These are phyloP conservation scores for Trichoderma reesei DNA, from an alignment of 495 filamentous ascomycete species.

Conservation along the genomic window DNA sequence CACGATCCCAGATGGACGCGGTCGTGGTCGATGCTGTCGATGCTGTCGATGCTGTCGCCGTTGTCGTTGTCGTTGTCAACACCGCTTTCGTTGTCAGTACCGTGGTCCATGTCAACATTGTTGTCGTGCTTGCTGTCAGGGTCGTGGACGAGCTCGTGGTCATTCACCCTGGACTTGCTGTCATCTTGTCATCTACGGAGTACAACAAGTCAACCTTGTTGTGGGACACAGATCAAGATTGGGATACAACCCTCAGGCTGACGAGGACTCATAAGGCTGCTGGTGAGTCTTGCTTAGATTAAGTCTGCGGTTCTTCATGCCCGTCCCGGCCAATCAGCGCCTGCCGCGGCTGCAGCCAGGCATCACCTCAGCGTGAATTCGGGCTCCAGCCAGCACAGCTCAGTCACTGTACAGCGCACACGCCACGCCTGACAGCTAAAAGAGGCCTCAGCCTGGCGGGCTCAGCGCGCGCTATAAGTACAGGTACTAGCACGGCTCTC, in stretches of 20 bases:
- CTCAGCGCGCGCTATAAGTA: neutral
- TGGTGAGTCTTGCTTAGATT: neutral
- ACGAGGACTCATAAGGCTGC: conserved; percentile 4
- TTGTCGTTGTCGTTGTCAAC: too few species aligned
- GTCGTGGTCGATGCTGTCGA: neutral
- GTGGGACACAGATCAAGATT: conserved; percentile 9
- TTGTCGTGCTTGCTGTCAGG: too few species aligned
- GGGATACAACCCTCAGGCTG: conserved; percentile 1
- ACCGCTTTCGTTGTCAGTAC: too few species aligned
- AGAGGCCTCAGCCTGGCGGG: neutral
- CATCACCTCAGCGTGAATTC: neutral
- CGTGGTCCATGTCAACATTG: too few species aligned
- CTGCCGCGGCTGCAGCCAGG: neutral
- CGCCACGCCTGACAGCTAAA: neutral
- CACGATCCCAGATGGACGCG: neutral
- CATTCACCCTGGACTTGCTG: too few species aligned
- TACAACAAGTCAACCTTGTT: too few species aligned
- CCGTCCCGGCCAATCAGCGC: neutral
- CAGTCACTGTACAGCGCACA: conserved; percentile 8
- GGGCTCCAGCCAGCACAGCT: neutral
- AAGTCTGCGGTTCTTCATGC: neutral
- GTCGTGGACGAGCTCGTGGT: neutral
- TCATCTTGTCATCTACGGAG: too few species aligned
- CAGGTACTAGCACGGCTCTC: neutral
- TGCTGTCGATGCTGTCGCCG: neutral